Conservation (phyloP, 2,329 filamentous ascomycete genomes). For the Fusarium metavorans region DNA sequence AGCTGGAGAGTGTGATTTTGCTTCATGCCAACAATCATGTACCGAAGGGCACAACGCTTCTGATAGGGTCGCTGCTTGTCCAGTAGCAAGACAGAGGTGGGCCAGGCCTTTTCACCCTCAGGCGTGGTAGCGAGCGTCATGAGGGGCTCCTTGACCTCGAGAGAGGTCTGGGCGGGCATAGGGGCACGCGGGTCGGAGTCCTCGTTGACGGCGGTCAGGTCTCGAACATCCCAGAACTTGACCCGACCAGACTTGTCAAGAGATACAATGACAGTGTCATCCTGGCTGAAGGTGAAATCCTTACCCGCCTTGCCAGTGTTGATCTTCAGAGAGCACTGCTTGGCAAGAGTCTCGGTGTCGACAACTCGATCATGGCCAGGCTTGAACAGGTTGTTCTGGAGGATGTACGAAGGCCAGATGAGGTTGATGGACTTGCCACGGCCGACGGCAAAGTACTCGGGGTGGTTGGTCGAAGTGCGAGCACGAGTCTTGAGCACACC, state of each 20-base stretch:
- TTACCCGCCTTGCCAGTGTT: constrained; percentile 98
- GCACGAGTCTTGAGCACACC: constrained; percentile 96
- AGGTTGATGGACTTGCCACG: constrained; percentile 97
- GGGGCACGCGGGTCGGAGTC: constrained; percentile 63
- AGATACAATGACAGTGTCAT: constrained; percentile 93
- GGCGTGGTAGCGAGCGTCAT: constrained; percentile 89
- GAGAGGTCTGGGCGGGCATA: constrained; percentile 66
- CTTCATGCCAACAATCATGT: constrained; percentile 98
- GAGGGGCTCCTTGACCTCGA: constrained; percentile 87
- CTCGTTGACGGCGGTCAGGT: constrained; percentile 71
- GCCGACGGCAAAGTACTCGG: constrained; percentile 94
- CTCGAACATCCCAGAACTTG: constrained; percentile 97
- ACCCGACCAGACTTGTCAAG: constrained; percentile 96
- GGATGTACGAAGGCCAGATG: constrained; percentile 76
- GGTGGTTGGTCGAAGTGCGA: constrained; percentile 87
- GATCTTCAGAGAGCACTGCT: constrained; percentile 90
- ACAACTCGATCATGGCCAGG: constrained; percentile 75
- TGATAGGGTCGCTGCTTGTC: constrained; percentile 95
- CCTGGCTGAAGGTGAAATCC: constrained; percentile 97
- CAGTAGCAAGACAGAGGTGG: constrained; percentile 93
- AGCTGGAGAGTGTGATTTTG: constrained; percentile 98
- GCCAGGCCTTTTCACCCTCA: constrained; percentile 93
- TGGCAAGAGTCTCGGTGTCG: constrained; percentile 88
- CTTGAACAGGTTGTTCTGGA: constrained; percentile 73
- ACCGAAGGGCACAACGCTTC: constrained; percentile 89